Conservation (phyloP, 768 basidiomycete species). For the Crucibulum laeve region DNA sequence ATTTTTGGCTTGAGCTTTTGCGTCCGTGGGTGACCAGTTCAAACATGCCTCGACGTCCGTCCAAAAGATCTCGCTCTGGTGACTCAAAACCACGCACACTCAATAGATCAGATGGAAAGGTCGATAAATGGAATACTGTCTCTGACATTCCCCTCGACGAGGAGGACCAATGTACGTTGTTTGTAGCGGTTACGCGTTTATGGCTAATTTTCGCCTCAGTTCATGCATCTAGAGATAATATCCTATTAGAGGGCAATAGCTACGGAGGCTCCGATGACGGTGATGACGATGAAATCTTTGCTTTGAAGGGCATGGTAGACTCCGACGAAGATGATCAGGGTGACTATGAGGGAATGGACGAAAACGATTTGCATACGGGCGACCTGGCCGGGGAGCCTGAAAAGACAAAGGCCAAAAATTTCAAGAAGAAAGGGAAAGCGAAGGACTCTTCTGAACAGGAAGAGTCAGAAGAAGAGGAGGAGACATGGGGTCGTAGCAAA, state of each 20-base stretch:
- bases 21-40: conserved; percentile 7
- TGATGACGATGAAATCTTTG: conserved; percentile 82
- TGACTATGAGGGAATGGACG: conserved; percentile 24
- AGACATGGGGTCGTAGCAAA: conserved; percentile 80
- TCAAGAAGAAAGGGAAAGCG: conserved; percentile 24
- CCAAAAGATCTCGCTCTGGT: conserved; percentile 26
- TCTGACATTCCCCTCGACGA: conserved; percentile 73
- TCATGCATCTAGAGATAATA: conserved; percentile 69
- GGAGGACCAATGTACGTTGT: conserved; percentile 68
- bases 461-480: conserved; percentile 47
- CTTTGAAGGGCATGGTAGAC: conserved; percentile 54
- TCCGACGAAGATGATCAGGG: conserved; percentile 43
- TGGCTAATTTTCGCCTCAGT: conserved; percentile 39
- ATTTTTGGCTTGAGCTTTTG: too few species aligned
- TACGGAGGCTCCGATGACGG: conserved; percentile 42
- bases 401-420: conserved; percentile 22
- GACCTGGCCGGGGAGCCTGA: conserved; percentile 22
- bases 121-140: conserved; percentile 64
- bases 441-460: conserved; percentile 8
- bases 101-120: conserved; percentile 44
- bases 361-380: conserved; percentile 24
- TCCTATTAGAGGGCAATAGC: conserved; percentile 65
- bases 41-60: conserved; percentile 37
- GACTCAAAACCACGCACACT: conserved; percentile 41
- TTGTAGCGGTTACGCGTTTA: conserved; percentile 1